A percentile compares a stretch with the other conserved stretches of the same genome.
Conservation (phyloP, 345 rosid genomes). For the Microcos paniculata region DNA sequence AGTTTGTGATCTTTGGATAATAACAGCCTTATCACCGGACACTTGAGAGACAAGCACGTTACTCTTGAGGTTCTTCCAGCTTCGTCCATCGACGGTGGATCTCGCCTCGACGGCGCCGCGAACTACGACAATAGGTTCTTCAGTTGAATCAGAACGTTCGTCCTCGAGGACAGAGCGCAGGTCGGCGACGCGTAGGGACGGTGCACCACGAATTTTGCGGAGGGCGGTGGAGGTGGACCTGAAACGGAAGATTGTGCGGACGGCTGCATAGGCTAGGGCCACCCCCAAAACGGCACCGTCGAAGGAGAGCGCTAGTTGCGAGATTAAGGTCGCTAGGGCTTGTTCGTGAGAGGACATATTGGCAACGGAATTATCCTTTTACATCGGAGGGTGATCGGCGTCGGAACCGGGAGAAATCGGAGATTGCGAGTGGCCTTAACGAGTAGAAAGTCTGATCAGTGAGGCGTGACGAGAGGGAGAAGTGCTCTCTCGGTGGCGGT, state of each 20-base stretch:
- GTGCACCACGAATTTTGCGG: conserved; percentile 51
- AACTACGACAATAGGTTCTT: conserved; percentile 49
- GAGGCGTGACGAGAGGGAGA: too few species aligned
- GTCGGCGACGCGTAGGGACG: conserved; percentile 51
- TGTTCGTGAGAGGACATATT: conserved; percentile 80
- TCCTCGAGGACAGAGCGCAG: conserved; percentile 58
- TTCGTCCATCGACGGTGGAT: conserved; percentile 38
- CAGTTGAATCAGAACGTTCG: conserved; percentile 21
- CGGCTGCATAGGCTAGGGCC: conserved; percentile 64
- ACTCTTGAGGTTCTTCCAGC: conserved; percentile 38
- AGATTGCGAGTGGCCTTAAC: too few species aligned
- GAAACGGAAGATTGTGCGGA: conserved; percentile 50
- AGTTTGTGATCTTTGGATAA: conserved; percentile 78
- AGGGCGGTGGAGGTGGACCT: conserved; percentile 55
- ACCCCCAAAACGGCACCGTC: conserved; percentile 89
- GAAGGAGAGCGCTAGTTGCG: conserved; percentile 69
- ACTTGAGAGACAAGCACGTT: conserved; percentile 54
- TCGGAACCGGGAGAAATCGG: not conserved
- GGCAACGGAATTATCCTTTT: not conserved
- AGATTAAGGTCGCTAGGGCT: conserved; percentile 46
- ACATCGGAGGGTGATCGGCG: conserved; percentile 6
- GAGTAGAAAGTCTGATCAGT: not conserved
- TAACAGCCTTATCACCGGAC: conserved; percentile 81
- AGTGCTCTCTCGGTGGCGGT: too few species aligned
- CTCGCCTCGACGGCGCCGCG: conserved; percentile 66